These are phyloP conservation scores for Xylaria scruposa DNA, from an alignment of 495 filamentous ascomycete species.

Conservation along the genomic window DNA sequence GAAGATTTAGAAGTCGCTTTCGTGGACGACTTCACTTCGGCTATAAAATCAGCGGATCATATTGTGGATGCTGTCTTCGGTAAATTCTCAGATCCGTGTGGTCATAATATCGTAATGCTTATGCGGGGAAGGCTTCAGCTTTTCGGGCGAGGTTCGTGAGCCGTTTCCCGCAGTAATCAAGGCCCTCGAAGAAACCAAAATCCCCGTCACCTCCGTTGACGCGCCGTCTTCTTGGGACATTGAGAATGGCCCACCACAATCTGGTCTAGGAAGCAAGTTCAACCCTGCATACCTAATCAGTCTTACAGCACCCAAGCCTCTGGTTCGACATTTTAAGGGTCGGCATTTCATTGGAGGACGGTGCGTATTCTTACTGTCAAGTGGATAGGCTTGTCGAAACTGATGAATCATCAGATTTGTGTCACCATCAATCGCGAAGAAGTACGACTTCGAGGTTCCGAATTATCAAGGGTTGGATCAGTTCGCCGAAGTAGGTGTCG, in stretches of 20 bases:
- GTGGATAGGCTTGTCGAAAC: slow-evolving; percentile 2
- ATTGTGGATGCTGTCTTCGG: slow-evolving; percentile 95
- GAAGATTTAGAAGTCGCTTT: slow-evolving; percentile 83
- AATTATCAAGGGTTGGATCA: slow-evolving; percentile 89
- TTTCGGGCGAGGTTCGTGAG: slow-evolving; percentile 88
- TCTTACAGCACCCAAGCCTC: slow-evolving; percentile 93
- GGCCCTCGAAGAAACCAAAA: slow-evolving; percentile 70
- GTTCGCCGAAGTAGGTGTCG: slow-evolving; percentile 74
- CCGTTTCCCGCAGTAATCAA: slow-evolving; percentile 84
- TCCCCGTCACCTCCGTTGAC: slow-evolving; percentile 88
- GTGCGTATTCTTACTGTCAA: slow-evolving; percentile 45
- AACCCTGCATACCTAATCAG: slow-evolving; percentile 80
- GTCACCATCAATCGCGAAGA: slow-evolving; percentile 76
- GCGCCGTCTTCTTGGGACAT: slow-evolving; percentile 95
- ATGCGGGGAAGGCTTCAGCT: slow-evolving; percentile 75
- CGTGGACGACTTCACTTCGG: slow-evolving; percentile 75
- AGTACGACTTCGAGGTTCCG: slow-evolving; percentile 85
- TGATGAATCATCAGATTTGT: slow-evolving; percentile 69
- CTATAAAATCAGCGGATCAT: slow-evolving; percentile 72
- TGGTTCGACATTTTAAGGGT: slow-evolving; percentile 81
- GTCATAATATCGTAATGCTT: slow-evolving; percentile 23
- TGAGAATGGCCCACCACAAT: slow-evolving; percentile 77
- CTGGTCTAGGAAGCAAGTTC: slow-evolving; percentile 80
- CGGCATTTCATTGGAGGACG: slow-evolving; percentile 88
- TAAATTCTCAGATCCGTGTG: slow-evolving; percentile 41